A percentile compares a stretch with the other conserved stretches of the same genome.
phyloP scores from a whole-genome alignment of 2,329 filamentous ascomycete species.

The Sarocladium brachiariae region DNA sequence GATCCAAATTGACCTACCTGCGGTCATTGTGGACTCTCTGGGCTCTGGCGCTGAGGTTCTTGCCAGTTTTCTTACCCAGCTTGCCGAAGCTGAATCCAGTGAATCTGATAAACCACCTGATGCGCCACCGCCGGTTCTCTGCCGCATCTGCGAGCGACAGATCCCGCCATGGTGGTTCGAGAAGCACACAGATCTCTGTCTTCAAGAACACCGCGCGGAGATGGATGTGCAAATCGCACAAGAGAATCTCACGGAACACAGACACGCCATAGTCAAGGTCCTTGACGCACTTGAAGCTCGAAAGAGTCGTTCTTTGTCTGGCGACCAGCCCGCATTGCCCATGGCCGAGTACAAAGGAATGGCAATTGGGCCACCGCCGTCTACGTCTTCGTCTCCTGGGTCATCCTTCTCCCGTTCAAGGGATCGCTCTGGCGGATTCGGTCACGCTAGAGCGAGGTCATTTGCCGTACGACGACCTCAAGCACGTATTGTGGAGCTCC shows the following conservation, averaged over 20 bases:
- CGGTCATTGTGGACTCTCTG: constrained; percentile 82
- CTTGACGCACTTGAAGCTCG: constrained; percentile 84
- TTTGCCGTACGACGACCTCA: constrained; percentile 88
- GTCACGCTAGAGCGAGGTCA: constrained; percentile 75
- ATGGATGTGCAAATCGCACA: constrained; percentile 98
- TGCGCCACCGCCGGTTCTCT: constrained; percentile 82
- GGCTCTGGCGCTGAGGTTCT: constrained; percentile 92
- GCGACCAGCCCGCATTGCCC: constrained; percentile 42
- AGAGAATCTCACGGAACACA: constrained; percentile 84
- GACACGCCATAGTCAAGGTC: constrained; percentile 90
- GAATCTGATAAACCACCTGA: constrained; percentile 59
- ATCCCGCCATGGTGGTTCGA: constrained; percentile 99
- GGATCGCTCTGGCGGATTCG: constrained; percentile 67
- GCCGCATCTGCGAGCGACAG: constrained; percentile 93
- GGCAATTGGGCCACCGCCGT: constrained; percentile 70
- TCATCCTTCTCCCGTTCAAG: constrained; percentile 66
- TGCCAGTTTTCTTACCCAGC: constrained; percentile 82
- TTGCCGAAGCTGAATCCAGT: constrained; percentile 76
- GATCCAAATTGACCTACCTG: constrained; percentile 90
- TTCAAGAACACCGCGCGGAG: constrained; percentile 92
- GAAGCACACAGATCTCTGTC: constrained; percentile 92
- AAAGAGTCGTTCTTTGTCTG: constrained; percentile 54
- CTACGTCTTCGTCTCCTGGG: constrained; percentile 64
- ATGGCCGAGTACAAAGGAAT: constrained; percentile 82
- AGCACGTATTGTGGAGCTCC: constrained; percentile 86